These are phyloP conservation scores for Aegilops tauschii DNA, from an alignment of 176 grass and related monocot species.

Conservation along the genomic window DNA sequence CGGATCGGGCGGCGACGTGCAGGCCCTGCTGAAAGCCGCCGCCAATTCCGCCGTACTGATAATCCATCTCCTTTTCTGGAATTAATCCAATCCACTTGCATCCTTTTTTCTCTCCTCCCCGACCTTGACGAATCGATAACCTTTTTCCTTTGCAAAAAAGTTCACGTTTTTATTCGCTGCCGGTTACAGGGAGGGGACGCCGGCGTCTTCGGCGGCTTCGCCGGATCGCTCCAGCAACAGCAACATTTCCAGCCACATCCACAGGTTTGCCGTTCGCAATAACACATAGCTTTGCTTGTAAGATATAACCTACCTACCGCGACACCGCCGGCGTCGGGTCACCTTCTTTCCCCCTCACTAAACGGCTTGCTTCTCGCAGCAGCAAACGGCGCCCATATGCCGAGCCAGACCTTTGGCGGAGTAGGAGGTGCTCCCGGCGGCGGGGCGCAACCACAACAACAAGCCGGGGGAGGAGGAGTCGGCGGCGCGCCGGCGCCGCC, in stretches of 20 bases:
- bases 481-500: conserved; percentile 50
- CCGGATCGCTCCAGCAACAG: conserved; percentile 50
- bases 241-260: conserved; percentile 62
- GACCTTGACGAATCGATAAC: conserved; percentile 9
- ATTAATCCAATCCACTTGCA: conserved; percentile 41
- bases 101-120: not conserved
- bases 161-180: conserved; percentile 15
- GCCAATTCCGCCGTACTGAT: conserved; percentile 48
- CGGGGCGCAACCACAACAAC: conserved; percentile 14
- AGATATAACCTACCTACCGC: not conserved
- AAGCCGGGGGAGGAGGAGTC: not conserved
- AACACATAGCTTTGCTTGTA: not conserved
- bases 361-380: conserved; percentile 2
- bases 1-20: conserved; percentile 46
- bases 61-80: not conserved
- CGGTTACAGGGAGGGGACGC: conserved; percentile 45
- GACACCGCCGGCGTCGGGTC: no score
- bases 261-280: conserved; percentile 29
- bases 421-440: conserved; percentile 9
- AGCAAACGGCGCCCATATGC: conserved; percentile 46
- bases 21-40: conserved; percentile 48
- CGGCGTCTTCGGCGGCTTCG: conserved; percentile 54
- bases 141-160: conserved; percentile 16
- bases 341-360: not conserved
- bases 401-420: conserved; percentile 47